These are phyloP conservation scores for Aristolochia californica DNA, from an alignment of 164 flowering plant genomes.

Conservation along the genomic window DNA sequence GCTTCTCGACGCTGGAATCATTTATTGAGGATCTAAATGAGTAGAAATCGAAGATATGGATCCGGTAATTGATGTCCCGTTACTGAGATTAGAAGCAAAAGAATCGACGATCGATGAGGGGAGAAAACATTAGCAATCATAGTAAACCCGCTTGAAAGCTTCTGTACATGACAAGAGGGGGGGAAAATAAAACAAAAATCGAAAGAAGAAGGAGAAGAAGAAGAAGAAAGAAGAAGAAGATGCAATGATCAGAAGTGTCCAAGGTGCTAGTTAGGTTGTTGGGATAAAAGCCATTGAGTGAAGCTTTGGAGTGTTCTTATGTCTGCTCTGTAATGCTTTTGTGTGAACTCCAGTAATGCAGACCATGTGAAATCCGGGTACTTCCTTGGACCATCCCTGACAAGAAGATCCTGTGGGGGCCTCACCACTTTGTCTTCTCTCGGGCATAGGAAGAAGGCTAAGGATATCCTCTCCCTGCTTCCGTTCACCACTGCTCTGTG, in stretches of 20 bases:
- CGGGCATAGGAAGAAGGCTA: conserved; percentile 58
- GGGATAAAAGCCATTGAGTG: conserved; percentile 32
- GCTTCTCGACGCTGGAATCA: too few species aligned
- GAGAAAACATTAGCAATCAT: not conserved
- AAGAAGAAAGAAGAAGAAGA: not conserved
- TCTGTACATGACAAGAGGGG: not conserved
- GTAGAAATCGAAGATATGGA: too few species aligned
- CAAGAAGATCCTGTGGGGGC: conserved; percentile 45
- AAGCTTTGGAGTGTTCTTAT: conserved; percentile 40
- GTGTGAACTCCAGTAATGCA: conserved; percentile 45
- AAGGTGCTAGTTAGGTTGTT: conserved; percentile 7
- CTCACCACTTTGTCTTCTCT: conserved; percentile 51
- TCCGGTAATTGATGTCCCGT: too few species aligned
- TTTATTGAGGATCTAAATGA: too few species aligned
- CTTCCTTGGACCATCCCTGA: conserved; percentile 25
- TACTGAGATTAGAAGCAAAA: too few species aligned
- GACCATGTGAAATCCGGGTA: conserved; percentile 80
- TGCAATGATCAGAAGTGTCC: not conserved
- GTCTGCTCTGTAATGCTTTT: conserved; percentile 55
- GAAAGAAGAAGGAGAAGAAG: not conserved
- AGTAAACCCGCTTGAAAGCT: too few species aligned
- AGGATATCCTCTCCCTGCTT: conserved; percentile 37
- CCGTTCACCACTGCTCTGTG: conserved; percentile 75
- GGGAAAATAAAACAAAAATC: too few species aligned
- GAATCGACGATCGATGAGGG: too few species aligned